A percentile compares a stretch with the other conserved stretches of the same genome.
phyloP scores from a whole-genome alignment of 805 yeast species.

The Ascoidea rubescens region DNA sequence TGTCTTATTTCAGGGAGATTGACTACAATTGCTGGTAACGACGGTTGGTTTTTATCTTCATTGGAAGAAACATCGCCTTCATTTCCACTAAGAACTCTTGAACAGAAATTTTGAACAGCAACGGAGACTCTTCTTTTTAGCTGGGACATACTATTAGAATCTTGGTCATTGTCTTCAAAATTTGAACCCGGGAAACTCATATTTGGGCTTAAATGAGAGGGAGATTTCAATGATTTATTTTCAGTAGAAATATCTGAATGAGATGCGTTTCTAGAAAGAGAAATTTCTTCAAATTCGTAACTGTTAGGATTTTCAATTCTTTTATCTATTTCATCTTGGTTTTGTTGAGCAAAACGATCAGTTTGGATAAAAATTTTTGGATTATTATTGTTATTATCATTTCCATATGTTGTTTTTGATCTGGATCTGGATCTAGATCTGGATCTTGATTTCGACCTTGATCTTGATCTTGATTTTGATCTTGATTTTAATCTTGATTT shows the following conservation, averaged over 20 bases:
- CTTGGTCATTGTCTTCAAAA: background rate
- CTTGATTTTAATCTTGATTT: background rate
- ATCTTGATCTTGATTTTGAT: background rate
- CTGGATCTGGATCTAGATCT: background rate
- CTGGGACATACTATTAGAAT: background rate
- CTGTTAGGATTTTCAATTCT: no score
- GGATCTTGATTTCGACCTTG: background rate
- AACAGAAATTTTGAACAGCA: conserved; percentile 8
- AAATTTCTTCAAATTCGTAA: no score
- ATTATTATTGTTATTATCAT: no score
- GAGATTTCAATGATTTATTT: background rate
- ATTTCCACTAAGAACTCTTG: conserved; percentile 9
- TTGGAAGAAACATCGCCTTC: conserved; percentile 4
- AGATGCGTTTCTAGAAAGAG: no score
- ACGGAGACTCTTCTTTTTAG: conserved; percentile 5
- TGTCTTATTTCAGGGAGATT: background rate
- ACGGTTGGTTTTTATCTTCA: background rate
- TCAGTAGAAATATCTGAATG: no score
- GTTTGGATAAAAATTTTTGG: no score
- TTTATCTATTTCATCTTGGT: no score
- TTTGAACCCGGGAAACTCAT: background rate
- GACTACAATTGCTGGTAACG: background rate
- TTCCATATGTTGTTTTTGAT: background rate
- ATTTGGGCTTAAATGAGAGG: background rate
- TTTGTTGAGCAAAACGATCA: no score